Evolutionary conservation across 495 filamentous ascomycete genomes (phyloP), one percentile per base, ranked within the genome.

Genomic region (Chaetomidium leptoderma): DNA sequence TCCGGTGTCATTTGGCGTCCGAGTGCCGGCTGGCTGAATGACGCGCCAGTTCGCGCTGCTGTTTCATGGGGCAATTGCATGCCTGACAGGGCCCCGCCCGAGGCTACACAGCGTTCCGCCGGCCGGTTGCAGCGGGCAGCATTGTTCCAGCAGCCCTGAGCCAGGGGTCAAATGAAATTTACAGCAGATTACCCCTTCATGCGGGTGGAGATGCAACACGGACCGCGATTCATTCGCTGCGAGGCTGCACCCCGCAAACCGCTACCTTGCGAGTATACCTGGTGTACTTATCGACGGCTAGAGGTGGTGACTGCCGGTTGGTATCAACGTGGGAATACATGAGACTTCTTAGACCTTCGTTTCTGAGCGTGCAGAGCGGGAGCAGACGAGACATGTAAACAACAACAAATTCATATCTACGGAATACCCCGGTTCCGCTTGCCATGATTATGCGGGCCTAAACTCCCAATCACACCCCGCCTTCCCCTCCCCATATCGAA

Each of bases 1-100:
- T 54, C 39, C 29, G 52, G 27, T 54, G 37, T 53, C 24, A 32
- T 29, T 39, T 10, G 27, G 53, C 2, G 42, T 37, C 29, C n/a
- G 37, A 36, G 42, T 33, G 39, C 40, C 42, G 27, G 49, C 45
- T 36, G 40, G 46, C 27, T 23, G 58, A 56, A 45, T 56, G 58
- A 57, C 53, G 53, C 59, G 59, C 54, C 42, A 53, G 53, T 53
- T 53, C 52, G 37, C 53, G 51, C 11, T 29, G 50, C 29, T 55
- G 39, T 54, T 48, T 53, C 40, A 36, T 60, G 40, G 48, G 48
- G 46, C 53, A 53, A 52, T n/a, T 57, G 45, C 47, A 37, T 26
- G 51, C 52, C 57, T 54, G 36, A 33, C 8, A 27, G 30, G 19
- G 49, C 57, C 48, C 24, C 23, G 49, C 50, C 33, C 57, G 21